Evolutionary conservation across 805 yeast genomes (phyloP).

Genomic region (Ogataea wickerhamii): DNA sequence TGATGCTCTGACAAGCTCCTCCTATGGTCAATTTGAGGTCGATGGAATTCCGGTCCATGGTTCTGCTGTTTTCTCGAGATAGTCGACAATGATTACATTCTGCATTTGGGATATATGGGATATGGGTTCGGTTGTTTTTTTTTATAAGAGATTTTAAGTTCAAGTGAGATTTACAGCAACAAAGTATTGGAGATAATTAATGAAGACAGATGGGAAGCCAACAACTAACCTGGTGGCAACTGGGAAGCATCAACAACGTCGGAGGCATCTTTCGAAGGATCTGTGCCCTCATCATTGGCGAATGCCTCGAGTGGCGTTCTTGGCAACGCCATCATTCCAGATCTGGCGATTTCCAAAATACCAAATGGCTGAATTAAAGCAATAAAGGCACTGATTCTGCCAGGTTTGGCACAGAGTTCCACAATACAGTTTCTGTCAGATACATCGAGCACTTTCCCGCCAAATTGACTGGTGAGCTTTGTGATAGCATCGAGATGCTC

Average conservation of each 20-base stretch:
- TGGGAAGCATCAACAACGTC: constrained; percentile 83
- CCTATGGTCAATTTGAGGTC: constrained; percentile 34
- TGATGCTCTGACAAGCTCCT: constrained; percentile 32
- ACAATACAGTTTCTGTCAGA: constrained; percentile 91
- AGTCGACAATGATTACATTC: no score
- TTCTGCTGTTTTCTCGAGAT: constrained; percentile 22
- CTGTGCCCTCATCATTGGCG: constrained; percentile 45
- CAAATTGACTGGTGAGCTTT: constrained; percentile 77
- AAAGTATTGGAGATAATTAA: no score
- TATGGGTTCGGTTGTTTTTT: no score
- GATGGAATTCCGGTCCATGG: constrained; percentile 28
- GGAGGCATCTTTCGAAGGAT: constrained; percentile 49
- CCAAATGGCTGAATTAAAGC: constrained; percentile 94
- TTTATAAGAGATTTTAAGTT: no score
- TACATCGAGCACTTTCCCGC: constrained; percentile 89
- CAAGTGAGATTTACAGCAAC: no score
- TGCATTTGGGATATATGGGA: no score
- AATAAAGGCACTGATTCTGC: constrained; percentile 80
- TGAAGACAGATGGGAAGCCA: neutral
- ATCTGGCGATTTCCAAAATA: constrained; percentile 90
- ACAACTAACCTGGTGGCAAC: constrained; percentile 83
- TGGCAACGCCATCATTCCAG: constrained; percentile 98
- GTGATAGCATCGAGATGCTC: constrained; percentile 82
- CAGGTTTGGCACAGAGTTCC: constrained; percentile 92
- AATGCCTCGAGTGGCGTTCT: constrained; percentile 78